A percentile compares a stretch with the other conserved stretches of the same genome.
Conservation (phyloP, 176 grass and related monocot species). For the Oryza longistaminata region DNA sequence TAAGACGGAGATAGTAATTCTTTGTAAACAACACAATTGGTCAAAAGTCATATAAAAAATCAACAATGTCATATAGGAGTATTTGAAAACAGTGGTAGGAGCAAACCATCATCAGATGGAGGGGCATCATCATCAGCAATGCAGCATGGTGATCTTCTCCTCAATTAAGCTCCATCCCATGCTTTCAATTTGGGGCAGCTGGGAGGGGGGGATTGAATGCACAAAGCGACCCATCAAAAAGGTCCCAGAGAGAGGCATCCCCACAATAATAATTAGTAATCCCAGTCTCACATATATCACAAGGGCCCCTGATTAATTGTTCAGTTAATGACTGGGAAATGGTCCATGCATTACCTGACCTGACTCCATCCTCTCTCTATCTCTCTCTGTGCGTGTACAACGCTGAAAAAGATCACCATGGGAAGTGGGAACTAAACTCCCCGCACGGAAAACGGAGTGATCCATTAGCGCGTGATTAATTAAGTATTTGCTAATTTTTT, state of each 20-base stretch:
- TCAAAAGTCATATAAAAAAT: no score
- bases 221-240: slow-evolving; percentile 39
- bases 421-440: no score
- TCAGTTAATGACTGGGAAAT: slow-evolving; percentile 15
- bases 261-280: neutral
- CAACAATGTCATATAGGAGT: no score
- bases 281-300: slow-evolving; percentile 14
- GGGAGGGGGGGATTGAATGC: slow-evolving; percentile 18
- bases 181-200: slow-evolving; percentile 37
- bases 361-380: neutral
- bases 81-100: neutral
- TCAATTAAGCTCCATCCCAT: neutral
- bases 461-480: no score
- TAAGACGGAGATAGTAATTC: no score
- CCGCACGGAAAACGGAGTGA: no score
- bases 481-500: no score
- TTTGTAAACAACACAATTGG: no score
- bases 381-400: neutral
- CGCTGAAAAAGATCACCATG: neutral
- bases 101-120: neutral
- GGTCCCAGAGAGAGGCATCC: neutral
- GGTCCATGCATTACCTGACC: slow-evolving; percentile 1
- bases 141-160: neutral
- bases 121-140: neutral
- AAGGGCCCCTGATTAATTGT: slow-evolving; percentile 31